Percentiles rank a stretch among this genome's conserved stretches.
Evolutionary conservation across 225 moss, liverwort and hornwort species (phyloP).

Genomic region (Neckera pumila): DNA sequence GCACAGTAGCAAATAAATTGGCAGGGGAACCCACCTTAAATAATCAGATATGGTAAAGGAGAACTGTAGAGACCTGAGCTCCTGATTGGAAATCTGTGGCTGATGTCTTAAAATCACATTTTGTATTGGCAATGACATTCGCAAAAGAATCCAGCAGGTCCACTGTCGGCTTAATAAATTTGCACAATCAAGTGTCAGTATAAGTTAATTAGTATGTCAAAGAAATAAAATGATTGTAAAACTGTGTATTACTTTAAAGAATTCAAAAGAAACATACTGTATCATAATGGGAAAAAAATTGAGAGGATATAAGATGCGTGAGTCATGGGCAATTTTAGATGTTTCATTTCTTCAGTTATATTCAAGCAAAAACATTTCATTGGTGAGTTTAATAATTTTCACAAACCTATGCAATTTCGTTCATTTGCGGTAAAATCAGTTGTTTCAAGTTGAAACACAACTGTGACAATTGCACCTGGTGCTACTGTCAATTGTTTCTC

Average conservation of each 20-base stretch:
- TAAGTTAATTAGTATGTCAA: neutral
- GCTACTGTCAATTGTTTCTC: slow-evolving; percentile 8
- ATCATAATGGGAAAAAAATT: neutral
- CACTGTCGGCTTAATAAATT: neutral
- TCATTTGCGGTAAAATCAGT: neutral
- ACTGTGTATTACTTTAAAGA: neutral
- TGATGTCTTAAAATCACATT: slow-evolving; percentile 10
- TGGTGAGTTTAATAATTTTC: no score
- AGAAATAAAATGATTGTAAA: neutral
- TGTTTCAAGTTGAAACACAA: slow-evolving; percentile 13
- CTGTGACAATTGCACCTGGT: neutral
- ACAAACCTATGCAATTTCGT: slow-evolving; percentile 12
- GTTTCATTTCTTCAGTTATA: neutral
- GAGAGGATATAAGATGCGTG: neutral
- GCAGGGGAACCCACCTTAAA: neutral
- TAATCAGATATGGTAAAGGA: no score
- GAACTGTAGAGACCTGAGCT: neutral
- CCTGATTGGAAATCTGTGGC: neutral
- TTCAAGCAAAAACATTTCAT: neutral
- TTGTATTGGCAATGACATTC: neutral
- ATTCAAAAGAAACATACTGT: neutral
- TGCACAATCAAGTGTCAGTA: no score
- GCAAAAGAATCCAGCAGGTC: slow-evolving; percentile 13
- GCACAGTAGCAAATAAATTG: no score
- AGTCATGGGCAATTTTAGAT: neutral